phyloP scores from a whole-genome alignment of 2,329 filamentous ascomycete genomes.

The Ceratocystis lukuohia region DNA sequence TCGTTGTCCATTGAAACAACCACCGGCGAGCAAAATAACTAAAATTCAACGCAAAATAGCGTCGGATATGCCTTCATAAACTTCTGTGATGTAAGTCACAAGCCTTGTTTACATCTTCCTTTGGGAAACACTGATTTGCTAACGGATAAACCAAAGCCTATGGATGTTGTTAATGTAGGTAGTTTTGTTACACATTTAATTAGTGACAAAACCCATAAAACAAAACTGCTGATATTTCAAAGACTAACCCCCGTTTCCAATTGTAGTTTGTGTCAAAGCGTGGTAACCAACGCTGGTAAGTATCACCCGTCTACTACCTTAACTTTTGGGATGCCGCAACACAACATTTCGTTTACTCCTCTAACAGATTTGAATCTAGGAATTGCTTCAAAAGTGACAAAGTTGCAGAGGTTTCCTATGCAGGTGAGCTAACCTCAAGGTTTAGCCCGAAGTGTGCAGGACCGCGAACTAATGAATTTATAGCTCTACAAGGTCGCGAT shows the following conservation, averaged over 20 bases:
- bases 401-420: slow-evolving; percentile 81
- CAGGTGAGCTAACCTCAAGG: slow-evolving; percentile 48
- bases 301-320: not conserved
- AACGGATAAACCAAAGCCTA: slow-evolving; percentile 35
- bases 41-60: slow-evolving; percentile 32
- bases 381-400: slow-evolving; percentile 74
- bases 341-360: not conserved
- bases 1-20: slow-evolving; percentile 22
- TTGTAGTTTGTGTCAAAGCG: slow-evolving; percentile 55
- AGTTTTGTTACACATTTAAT: no score
- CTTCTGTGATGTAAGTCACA: slow-evolving; percentile 57
- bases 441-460: no score
- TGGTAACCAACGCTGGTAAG: slow-evolving; percentile 56
- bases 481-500: slow-evolving; percentile 83
- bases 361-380: slow-evolving; percentile 33
- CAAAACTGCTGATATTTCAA: not conserved
- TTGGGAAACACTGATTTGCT: not conserved
- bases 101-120: not conserved
- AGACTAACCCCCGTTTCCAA: not conserved
- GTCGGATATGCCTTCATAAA: slow-evolving; percentile 98
- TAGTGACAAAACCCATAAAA: no score
- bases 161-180: slow-evolving; percentile 57
- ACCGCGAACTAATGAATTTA: slow-evolving; percentile 14
- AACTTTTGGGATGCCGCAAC: not conserved
- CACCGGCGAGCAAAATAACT: slow-evolving; percentile 10